Conservation (phyloP, 2,329 filamentous ascomycete species). For the Sphaerostilbella broomeana region DNA sequence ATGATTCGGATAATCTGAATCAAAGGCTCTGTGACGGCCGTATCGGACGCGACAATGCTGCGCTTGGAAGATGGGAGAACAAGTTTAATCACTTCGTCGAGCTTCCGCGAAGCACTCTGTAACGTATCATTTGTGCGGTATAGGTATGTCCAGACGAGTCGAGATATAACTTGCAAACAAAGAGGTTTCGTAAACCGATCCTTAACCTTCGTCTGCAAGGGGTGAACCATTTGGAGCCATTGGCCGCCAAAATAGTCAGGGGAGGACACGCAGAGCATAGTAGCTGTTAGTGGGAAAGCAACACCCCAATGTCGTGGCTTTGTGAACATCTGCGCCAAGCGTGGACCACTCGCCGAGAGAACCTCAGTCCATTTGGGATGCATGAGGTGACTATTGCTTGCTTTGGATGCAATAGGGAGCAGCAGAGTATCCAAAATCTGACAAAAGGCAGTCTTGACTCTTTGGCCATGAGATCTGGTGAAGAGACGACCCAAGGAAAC, state of each 20-base stretch:
- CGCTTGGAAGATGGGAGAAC: constrained; percentile 75
- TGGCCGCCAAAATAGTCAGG: constrained; percentile 76
- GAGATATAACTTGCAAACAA: constrained; percentile 82
- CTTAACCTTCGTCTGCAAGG: constrained; percentile 74
- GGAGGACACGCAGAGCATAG: constrained; percentile 81
- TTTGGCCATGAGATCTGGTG: constrained; percentile 75
- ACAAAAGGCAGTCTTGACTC: constrained; percentile 90
- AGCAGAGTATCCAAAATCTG: constrained; percentile 82
- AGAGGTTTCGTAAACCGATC: constrained; percentile 72
- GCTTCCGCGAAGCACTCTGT: constrained; percentile 63
- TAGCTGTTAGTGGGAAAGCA: constrained; percentile 80
- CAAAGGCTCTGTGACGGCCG: constrained; percentile 77
- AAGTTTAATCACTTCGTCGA: constrained; percentile 84
- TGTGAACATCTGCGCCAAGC: constrained; percentile 74
- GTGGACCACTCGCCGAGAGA: constrained; percentile 67
- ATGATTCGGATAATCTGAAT: constrained; percentile 93
- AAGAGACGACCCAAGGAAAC: constrained; percentile 76
- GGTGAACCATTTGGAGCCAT: constrained; percentile 76
- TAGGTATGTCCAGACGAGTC: constrained; percentile 89
- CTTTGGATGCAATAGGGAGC: constrained; percentile 77
- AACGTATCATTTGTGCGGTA: constrained; percentile 72
- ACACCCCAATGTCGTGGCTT: constrained; percentile 91
- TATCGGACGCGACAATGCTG: constrained; percentile 75
- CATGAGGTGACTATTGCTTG: constrained; percentile 67
- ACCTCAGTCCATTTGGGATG: constrained; percentile 83